Conservation (phyloP, 495 filamentous ascomycete species). For the Penicillium arizonense region DNA sequence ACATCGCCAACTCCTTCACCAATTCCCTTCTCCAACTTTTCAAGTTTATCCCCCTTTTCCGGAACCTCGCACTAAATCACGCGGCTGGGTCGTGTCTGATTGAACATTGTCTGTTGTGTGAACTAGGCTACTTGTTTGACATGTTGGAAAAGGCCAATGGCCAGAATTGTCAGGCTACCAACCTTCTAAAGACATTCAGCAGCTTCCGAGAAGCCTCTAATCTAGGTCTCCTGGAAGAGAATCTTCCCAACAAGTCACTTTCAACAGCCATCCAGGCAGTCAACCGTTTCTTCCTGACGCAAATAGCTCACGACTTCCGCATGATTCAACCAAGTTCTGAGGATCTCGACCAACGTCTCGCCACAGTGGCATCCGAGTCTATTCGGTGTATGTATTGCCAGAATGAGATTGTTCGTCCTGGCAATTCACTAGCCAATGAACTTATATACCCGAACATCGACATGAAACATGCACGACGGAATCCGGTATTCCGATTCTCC, state of each 20-base stretch:
- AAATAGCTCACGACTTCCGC: slow-evolving; percentile 68
- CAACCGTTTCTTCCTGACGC: slow-evolving; percentile 72
- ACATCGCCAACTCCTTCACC: slow-evolving; percentile 93
- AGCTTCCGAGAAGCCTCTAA: slow-evolving; percentile 69
- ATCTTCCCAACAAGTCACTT: slow-evolving; percentile 63
- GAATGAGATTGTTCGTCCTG: slow-evolving; percentile 69
- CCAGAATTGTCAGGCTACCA: slow-evolving; percentile 94
- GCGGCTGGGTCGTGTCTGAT: slow-evolving; percentile 77
- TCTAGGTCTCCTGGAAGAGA: slow-evolving; percentile 79
- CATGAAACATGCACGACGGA: slow-evolving; percentile 48
- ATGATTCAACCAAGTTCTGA: slow-evolving; percentile 56
- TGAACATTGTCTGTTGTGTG: slow-evolving; percentile 86
- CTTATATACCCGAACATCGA: slow-evolving; percentile 70
- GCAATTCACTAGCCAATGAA: slow-evolving; percentile 73
- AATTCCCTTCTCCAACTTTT: slow-evolving; percentile 91
- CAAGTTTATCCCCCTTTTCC: slow-evolving; percentile 82
- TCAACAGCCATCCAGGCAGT: slow-evolving; percentile 74
- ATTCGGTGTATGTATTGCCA: slow-evolving; percentile 82
- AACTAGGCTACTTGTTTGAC: slow-evolving; percentile 93
- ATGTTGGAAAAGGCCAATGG: slow-evolving; percentile 97
- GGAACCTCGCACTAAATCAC: slow-evolving; percentile 90
- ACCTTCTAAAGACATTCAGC: slow-evolving; percentile 86
- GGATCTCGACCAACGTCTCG: slow-evolving; percentile 57
- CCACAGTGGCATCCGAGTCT: slow-evolving; percentile 53
- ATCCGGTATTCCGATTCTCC: slow-evolving; percentile 65